Conservation (phyloP, 768 basidiomycete genomes). For the Royoungia palumana region DNA sequence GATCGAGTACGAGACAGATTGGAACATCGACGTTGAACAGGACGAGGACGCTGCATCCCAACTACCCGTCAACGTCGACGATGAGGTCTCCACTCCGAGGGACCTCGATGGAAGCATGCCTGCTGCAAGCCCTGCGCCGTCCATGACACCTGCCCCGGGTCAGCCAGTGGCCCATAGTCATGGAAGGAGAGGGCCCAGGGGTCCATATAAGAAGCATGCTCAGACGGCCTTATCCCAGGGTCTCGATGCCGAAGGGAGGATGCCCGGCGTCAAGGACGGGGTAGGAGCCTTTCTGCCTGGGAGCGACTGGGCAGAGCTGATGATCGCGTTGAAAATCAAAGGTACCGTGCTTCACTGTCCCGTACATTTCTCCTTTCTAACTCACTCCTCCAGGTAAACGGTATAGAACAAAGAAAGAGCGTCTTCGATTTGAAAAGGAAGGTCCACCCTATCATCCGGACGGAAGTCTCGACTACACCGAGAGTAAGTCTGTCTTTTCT, state of each 20-base stretch:
- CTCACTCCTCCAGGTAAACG: conserved; percentile 51
- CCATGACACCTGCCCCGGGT: conserved; percentile 36
- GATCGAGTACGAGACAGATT: conserved; percentile 79
- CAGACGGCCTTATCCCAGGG: conserved; percentile 41
- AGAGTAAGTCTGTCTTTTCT: conserved; percentile 45
- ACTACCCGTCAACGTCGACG: conserved; percentile 33
- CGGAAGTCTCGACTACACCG: conserved; percentile 73
- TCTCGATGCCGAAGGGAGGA: conserved; percentile 65
- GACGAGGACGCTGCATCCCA: conserved; percentile 43
- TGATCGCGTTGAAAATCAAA: conserved; percentile 73
- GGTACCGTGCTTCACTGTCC: conserved; percentile 36
- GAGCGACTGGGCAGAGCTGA: conserved; percentile 67
- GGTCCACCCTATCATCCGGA: conserved; percentile 70
- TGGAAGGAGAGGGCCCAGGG: conserved; percentile 45
- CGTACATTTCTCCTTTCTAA: background rate
- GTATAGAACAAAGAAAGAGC: conserved; percentile 79
- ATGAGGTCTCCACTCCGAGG: conserved; percentile 41
- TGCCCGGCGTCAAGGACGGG: conserved; percentile 77
- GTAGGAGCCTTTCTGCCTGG: conserved; percentile 68
- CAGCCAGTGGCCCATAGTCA: conserved; percentile 1
- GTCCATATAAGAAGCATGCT: conserved; percentile 51
- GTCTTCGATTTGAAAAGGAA: conserved; percentile 70
- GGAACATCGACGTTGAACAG: conserved; percentile 77
- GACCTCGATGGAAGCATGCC: conserved; percentile 43
- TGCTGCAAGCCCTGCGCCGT: conserved; percentile 46